phyloP scores from a whole-genome alignment of 441 rosid genomes.

The Rhodomyrtus psidioides region DNA sequence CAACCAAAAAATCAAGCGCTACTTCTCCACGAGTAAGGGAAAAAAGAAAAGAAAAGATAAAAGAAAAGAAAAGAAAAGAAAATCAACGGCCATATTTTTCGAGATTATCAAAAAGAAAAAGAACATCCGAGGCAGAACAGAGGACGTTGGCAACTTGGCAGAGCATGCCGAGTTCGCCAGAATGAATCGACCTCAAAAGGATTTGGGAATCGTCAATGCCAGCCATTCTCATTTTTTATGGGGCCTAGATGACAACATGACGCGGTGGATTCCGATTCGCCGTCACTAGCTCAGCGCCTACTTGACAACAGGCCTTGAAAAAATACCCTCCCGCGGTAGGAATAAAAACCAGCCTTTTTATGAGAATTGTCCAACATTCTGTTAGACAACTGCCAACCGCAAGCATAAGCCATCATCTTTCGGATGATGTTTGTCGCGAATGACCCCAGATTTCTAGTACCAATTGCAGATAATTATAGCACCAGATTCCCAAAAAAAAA shows the following conservation, averaged over 20 bases:
- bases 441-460: not conserved
- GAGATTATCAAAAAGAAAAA: not conserved
- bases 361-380: not conserved
- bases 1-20: not conserved
- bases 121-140: not conserved
- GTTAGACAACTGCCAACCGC: not conserved
- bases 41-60: not conserved
- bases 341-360: not conserved
- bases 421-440: not conserved
- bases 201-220: not conserved
- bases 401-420: not conserved
- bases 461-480: not conserved
- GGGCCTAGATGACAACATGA: not conserved
- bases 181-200: not conserved
- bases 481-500: not conserved
- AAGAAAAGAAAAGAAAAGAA: not conserved
- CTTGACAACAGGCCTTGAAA: not conserved
- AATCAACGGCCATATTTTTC: not conserved
- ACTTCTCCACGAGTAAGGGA: not conserved
- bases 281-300: not conserved
- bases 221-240: not conserved
- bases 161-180: not conserved
- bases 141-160: not conserved
- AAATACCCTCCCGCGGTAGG: not conserved
- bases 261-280: not conserved